These are phyloP conservation scores for Aspergillus nomiae DNA, from an alignment of 2,329 filamentous ascomycete genomes.

Conservation along the genomic window DNA sequence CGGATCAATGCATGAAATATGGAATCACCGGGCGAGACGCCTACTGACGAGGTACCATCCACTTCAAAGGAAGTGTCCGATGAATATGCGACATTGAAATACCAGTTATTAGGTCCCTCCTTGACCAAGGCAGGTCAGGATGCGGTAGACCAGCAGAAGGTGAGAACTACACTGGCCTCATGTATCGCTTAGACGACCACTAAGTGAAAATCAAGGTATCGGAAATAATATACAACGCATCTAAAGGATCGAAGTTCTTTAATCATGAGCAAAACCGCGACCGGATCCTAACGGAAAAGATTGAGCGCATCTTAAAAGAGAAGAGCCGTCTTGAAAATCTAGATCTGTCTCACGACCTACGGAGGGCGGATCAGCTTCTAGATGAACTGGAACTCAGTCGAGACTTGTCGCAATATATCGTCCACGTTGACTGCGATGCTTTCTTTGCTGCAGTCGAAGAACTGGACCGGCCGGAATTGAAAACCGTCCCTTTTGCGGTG, in stretches of 20 bases:
- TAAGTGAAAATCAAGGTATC: slow-evolving; percentile 64
- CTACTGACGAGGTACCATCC: slow-evolving; percentile 9
- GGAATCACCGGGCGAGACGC: slow-evolving; percentile 22
- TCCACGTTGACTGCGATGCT: slow-evolving; percentile 95
- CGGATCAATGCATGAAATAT: slow-evolving; percentile 16
- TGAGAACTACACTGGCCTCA: slow-evolving; percentile 33
- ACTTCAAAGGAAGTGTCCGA: slow-evolving; percentile 8
- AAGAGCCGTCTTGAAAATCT: slow-evolving; percentile 74
- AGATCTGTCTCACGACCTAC: slow-evolving; percentile 72
- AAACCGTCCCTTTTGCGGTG: slow-evolving; percentile 86
- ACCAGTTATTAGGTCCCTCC: slow-evolving; percentile 85
- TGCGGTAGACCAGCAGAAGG: slow-evolving; percentile 86
- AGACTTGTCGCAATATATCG: slow-evolving; percentile 80
- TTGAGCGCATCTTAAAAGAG: slow-evolving; percentile 73
- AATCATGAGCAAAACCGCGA: slow-evolving; percentile 84
- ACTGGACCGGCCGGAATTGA: slow-evolving; percentile 79
- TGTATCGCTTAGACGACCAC: neutral
- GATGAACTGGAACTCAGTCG: slow-evolving; percentile 74
- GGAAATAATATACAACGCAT: slow-evolving; percentile 95
- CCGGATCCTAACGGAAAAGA: slow-evolving; percentile 80
- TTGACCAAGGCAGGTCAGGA: slow-evolving; percentile 93
- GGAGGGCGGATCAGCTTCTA: slow-evolving; percentile 79
- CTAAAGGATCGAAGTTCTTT: slow-evolving; percentile 96
- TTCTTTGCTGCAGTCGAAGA: slow-evolving; percentile 96
- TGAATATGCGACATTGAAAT: slow-evolving; percentile 72